Percentiles rank a stretch among this genome's conserved stretches.
Evolutionary conservation across 805 yeast species (phyloP).

Genomic region (Wickerhamomyces strasburgensis): DNA sequence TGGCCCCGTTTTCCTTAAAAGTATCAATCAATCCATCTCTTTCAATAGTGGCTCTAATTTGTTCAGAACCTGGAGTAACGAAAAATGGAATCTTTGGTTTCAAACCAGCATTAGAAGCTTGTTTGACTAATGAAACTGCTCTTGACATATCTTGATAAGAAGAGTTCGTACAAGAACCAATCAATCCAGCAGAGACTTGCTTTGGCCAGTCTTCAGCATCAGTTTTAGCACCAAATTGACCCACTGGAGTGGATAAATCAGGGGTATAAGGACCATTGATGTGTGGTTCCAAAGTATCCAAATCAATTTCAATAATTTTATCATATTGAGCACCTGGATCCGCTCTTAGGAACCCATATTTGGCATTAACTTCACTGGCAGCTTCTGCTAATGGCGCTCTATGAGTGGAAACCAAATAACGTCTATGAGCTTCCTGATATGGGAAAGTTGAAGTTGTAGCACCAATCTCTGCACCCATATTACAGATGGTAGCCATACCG

Average conservation of each 20-base stretch:
- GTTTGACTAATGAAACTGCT: conserved; percentile 83
- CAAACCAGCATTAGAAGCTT: conserved; percentile 81
- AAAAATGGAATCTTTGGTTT: conserved; percentile 88
- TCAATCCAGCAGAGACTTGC: conserved; percentile 84
- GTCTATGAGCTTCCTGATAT: conserved; percentile 72
- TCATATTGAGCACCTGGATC: conserved; percentile 91
- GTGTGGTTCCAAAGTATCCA: conserved; percentile 85
- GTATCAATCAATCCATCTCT: conserved; percentile 86
- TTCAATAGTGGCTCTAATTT: conserved; percentile 93
- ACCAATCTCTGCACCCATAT: conserved; percentile 99
- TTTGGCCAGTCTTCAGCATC: conserved; percentile 79
- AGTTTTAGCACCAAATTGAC: conserved; percentile 71
- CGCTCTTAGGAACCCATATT: conserved; percentile 65
- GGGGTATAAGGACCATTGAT: conserved; percentile 99
- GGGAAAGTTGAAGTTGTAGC: conserved; percentile 99
- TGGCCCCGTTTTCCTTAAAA: conserved; percentile 84
- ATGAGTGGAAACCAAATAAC: conserved; percentile 79
- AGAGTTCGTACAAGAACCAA: conserved; percentile 98
- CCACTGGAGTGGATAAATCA: conserved; percentile 90
- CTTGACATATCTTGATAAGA: conserved; percentile 98
- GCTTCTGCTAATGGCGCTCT: conserved; percentile 79
- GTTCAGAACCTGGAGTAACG: conserved; percentile 98
- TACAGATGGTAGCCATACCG: conserved; percentile 99
- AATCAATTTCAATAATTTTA: conserved; percentile 83
- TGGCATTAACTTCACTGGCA: conserved; percentile 55